Conservation (phyloP, 163 green algal species). For the Chlamydomonas reinhardtii region DNA sequence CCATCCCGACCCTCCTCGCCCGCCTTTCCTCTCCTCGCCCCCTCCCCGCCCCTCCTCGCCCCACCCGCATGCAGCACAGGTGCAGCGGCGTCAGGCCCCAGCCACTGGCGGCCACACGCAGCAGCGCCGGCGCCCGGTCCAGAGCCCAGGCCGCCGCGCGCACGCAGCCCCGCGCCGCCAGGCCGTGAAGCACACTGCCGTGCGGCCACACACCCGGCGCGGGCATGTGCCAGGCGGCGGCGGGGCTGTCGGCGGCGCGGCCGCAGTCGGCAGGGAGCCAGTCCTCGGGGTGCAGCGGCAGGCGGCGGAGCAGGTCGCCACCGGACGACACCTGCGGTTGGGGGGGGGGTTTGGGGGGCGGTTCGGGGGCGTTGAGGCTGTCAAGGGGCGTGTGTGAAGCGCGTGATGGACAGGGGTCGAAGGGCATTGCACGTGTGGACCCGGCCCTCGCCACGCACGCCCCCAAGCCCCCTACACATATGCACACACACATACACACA, state of each 20-base stretch:
- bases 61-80: constrained; percentile 36
- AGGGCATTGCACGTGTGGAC: no score
- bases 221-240: constrained; percentile 14
- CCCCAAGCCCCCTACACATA: no score
- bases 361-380: no score
- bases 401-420: no score
- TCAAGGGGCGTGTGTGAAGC: no score
- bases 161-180: constrained; percentile 6
- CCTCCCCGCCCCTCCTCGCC: background rate
- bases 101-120: background rate
- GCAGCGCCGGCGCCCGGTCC: constrained; percentile 6
- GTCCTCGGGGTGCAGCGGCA: constrained; percentile 9
- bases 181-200: constrained; percentile 27
- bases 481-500: background rate
- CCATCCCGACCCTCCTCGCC: no score
- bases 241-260: background rate
- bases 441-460: no score
- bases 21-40: no score
- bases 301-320: background rate
- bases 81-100: constrained; percentile 31
- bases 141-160: constrained; percentile 18
- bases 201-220: constrained; percentile 13
- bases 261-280: background rate
- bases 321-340: background rate
- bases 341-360: no score